Base-by-base conservation (phyloP, 805 yeast species). In the Metschnikowia chrysomelidarum region DNA sequence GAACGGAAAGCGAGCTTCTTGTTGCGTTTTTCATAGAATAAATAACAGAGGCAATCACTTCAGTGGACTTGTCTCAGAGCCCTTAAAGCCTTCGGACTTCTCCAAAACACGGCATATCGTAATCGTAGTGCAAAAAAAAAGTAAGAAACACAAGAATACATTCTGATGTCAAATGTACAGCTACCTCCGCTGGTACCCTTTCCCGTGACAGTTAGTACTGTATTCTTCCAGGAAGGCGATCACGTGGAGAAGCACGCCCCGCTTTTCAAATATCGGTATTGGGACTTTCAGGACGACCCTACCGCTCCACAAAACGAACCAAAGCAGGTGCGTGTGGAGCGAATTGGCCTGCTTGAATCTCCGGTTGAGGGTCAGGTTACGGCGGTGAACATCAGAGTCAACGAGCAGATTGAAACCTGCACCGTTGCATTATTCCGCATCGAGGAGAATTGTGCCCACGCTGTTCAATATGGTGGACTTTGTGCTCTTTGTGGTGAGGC, bases 401-500 rank as follows among this genome's bases (percentile, higher is more conserved):
- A 84, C 25, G 87, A 85, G 48, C 79, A 75, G 44, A 65, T 91
- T 12, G 67, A 69, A 22, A 76, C 75, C 36, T 38, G 56, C 17
- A 64, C 64, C 3, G 50, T 55, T 6, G 64, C 64, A 3, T 63
- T 91, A 10, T 70, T 80, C 19, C 63, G 67, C 25, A 69, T 91
- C 11, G 60, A 66, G 27, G 97, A 94, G 54, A 87, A 94, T 0
- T 93, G 98, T 53, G 72, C 87, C 9, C 98, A 93, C 60, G 77
- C 91, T 1, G 88, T 93, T 18, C 97, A 93, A 49, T 93, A 82
- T 54, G 96, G 95, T 10, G 98, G 98, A 0, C 69, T 91, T 27
- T 91, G 98, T 64, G 97, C 96, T 0, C 60, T 87, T 14, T 91
- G 98, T 58, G 98, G 98, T 5, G 78, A 77, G 39, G 75, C 85